Evolutionary conservation across 2,329 filamentous ascomycete species (phyloP).

Genomic region (Calonectria pteridis): DNA sequence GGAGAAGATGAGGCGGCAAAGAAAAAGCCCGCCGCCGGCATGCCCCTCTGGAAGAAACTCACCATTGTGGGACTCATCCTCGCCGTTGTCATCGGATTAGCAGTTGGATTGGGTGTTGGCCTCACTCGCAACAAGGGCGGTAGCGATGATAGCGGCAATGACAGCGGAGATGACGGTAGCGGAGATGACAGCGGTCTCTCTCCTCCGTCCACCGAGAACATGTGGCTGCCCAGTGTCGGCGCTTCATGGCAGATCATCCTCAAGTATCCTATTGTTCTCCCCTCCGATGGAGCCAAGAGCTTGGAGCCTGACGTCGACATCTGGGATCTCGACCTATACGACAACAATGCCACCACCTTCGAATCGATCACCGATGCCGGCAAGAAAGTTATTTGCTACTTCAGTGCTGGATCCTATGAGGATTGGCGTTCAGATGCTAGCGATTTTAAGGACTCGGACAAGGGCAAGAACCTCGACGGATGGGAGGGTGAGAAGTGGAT

Average conservation of each 20-base stretch:
- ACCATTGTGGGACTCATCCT: constrained; percentile 41
- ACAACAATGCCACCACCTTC: constrained; percentile 59
- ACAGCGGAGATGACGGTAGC: constrained; percentile 28
- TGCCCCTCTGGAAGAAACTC: constrained; percentile 49
- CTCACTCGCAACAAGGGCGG: constrained; percentile 53
- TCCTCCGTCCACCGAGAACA: constrained; percentile 40
- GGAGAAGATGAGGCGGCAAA: constrained; percentile 17
- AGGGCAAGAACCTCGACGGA: constrained; percentile 69
- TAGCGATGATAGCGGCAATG: constrained; percentile 29
- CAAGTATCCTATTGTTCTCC: constrained; percentile 56
- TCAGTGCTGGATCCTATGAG: constrained; percentile 79
- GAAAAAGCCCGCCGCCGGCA: neutral
- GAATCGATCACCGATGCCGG: constrained; percentile 68
- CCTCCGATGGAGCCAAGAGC: constrained; percentile 49
- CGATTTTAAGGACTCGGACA: constrained; percentile 66
- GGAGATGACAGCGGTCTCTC: constrained; percentile 33
- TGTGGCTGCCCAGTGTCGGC: constrained; percentile 67
- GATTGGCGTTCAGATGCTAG: constrained; percentile 69
- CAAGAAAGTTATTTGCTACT: constrained; percentile 80
- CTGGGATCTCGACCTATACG: constrained; percentile 66
- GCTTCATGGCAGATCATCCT: constrained; percentile 74
- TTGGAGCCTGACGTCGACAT: constrained; percentile 63
- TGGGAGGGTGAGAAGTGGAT: constrained; percentile 79
- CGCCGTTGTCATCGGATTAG: constrained; percentile 56
- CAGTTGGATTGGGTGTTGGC: constrained; percentile 69